phyloP scores from a whole-genome alignment of 169 alveolate species.

The Cryptosporidium sp. region DNA sequence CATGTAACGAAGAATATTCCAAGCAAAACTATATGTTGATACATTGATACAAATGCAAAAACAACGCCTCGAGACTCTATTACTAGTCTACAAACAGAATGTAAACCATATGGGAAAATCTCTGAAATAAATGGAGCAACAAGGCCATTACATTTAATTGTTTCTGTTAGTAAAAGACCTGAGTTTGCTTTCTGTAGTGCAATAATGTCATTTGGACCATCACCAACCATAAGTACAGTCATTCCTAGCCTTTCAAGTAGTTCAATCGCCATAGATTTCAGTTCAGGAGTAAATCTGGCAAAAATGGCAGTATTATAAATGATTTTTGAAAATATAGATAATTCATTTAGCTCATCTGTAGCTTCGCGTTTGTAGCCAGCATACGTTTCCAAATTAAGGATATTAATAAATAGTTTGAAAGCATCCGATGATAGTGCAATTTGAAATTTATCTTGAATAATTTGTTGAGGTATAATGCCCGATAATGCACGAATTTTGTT shows the following conservation, averaged over 20 bases:
- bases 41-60: constrained; percentile 25
- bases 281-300: constrained; percentile 70
- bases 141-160: not conserved
- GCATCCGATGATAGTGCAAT: constrained; percentile 35
- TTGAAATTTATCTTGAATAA: constrained; percentile 1
- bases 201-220: constrained; percentile 48
- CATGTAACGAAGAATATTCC: constrained; percentile 60
- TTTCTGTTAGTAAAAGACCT: constrained; percentile 27
- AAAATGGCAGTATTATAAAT: constrained; percentile 2
- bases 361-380: not conserved
- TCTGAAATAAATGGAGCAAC: constrained; percentile 49
- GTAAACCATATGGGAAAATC: not conserved
- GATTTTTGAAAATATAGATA: constrained; percentile 5
- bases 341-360: not conserved
- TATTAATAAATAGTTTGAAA: constrained; percentile 6
- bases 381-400: not conserved
- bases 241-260: constrained; percentile 37
- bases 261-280: constrained; percentile 20
- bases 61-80: constrained; percentile 45
- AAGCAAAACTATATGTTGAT: constrained; percentile 26
- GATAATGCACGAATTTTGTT: not conserved
- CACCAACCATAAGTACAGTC: constrained; percentile 61
- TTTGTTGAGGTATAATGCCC: constrained; percentile 2
- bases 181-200: constrained; percentile 46
- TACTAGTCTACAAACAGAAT: constrained; percentile 19